Conservation (phyloP, 2,329 filamentous ascomycete genomes). For the Colletotrichum incanum region DNA sequence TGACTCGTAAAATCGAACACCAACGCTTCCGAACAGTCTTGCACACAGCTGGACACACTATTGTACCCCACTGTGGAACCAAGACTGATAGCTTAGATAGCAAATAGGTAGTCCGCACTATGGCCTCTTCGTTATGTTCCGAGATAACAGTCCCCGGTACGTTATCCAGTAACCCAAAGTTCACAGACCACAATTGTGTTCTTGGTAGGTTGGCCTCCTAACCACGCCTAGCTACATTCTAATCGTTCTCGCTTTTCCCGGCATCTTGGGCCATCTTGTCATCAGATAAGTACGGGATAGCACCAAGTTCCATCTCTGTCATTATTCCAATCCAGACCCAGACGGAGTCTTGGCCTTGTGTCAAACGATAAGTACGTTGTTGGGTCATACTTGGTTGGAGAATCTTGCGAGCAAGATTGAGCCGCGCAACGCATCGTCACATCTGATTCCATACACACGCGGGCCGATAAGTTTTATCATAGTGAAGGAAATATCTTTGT, state of each 20-base stretch:
- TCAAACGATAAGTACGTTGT: neutral
- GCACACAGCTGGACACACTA: too few relatives aligned
- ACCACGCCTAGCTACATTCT: neutral
- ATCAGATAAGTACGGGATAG: neutral
- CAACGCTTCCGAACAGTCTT: neutral
- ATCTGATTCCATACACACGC: neutral
- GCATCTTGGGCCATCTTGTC: neutral
- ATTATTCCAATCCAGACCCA: neutral
- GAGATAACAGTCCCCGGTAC: neutral
- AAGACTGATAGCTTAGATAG: slow-evolving; percentile 9
- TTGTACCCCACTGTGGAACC: neutral
- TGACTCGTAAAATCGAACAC: neutral
- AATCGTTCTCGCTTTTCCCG: neutral
- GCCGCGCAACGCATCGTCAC: neutral
- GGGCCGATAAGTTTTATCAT: neutral
- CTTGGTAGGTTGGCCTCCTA: neutral
- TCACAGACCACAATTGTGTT: neutral
- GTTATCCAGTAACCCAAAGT: neutral
- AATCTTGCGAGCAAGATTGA: neutral
- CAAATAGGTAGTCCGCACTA: neutral
- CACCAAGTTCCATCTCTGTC: neutral
- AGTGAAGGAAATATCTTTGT: neutral
- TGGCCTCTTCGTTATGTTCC: too few relatives aligned
- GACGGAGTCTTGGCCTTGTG: too few relatives aligned
- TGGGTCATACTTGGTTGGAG: too few relatives aligned